These are phyloP conservation scores for Hypoxylon sp. DNA, from an alignment of 2,329 filamentous ascomycete species.

Conservation along the genomic window DNA sequence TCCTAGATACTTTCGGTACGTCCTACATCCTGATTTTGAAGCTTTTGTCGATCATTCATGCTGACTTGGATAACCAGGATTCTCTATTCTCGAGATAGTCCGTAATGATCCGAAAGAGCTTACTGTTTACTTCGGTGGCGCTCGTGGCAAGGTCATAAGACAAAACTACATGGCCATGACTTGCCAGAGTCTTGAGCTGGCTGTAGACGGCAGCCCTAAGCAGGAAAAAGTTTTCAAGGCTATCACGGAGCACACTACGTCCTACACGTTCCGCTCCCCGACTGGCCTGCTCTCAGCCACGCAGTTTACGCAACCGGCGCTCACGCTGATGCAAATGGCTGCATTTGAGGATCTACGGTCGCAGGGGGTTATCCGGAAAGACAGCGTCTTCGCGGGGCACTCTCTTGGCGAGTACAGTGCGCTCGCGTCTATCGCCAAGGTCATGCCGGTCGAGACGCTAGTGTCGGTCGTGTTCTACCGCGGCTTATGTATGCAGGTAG, in stretches of 20 bases:
- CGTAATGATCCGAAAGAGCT: constrained; percentile 57
- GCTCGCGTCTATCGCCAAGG: constrained; percentile 49
- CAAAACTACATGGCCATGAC: constrained; percentile 55
- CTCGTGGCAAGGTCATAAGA: constrained; percentile 52
- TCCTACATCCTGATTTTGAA: constrained; percentile 16
- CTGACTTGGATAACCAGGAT: constrained; percentile 36
- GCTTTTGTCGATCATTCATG: not conserved
- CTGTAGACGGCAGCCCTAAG: constrained; percentile 34
- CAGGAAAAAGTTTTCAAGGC: constrained; percentile 44
- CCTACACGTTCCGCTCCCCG: constrained; percentile 51
- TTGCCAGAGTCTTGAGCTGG: constrained; percentile 45
- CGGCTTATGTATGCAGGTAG: constrained; percentile 55
- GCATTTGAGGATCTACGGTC: constrained; percentile 50
- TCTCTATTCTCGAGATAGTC: constrained; percentile 56
- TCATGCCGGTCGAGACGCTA: constrained; percentile 51
- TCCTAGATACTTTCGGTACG: constrained; percentile 53
- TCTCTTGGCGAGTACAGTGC: constrained; percentile 55
- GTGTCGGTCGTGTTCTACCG: constrained; percentile 54
- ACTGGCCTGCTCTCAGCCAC: constrained; percentile 54
- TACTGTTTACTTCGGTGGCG: constrained; percentile 58
- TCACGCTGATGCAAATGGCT: constrained; percentile 54
- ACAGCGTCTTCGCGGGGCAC: constrained; percentile 53
- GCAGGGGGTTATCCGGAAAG: constrained; percentile 49
- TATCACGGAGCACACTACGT: constrained; percentile 46
- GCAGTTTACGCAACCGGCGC: constrained; percentile 56